phyloP scores from a whole-genome alignment of 495 filamentous ascomycete genomes.

The Penicillium longicatenatum region DNA sequence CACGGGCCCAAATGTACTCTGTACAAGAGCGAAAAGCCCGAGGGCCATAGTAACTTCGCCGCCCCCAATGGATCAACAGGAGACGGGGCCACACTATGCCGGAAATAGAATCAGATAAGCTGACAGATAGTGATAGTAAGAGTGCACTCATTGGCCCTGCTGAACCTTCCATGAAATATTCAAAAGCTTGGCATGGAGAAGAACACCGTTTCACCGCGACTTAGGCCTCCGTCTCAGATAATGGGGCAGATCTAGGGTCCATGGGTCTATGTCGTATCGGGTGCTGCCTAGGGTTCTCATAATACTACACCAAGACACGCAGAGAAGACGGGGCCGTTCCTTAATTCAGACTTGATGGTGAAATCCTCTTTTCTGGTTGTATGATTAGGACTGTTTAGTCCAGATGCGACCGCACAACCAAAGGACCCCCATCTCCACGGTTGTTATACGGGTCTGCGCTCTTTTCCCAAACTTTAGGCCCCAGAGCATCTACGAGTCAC shows the following conservation, averaged over 20 bases:
- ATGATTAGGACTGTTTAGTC: constrained; percentile 5
- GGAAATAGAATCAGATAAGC: neutral
- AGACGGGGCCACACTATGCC: constrained; percentile 1
- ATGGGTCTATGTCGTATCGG: neutral
- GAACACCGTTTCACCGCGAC: neutral
- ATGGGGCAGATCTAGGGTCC: neutral
- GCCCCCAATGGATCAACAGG: neutral
- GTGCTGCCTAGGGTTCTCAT: neutral
- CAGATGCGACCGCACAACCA: neutral
- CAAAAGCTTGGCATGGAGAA: constrained; percentile 6
- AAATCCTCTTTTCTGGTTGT: constrained; percentile 11
- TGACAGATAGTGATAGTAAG: neutral
- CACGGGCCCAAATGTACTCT: neutral
- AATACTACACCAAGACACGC: neutral
- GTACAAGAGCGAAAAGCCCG: neutral
- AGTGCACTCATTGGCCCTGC: neutral
- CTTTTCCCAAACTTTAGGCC: constrained; percentile 4
- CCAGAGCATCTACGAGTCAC: neutral
- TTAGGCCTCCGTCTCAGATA: neutral
- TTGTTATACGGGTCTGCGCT: neutral
- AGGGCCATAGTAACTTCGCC: neutral
- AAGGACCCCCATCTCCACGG: neutral
- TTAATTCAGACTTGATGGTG: constrained; percentile 11
- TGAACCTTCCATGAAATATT: neutral
- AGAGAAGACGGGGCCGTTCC: no score